Conservation (phyloP, 768 basidiomycete genomes). For the Hydnomerulius pinastri region DNA sequence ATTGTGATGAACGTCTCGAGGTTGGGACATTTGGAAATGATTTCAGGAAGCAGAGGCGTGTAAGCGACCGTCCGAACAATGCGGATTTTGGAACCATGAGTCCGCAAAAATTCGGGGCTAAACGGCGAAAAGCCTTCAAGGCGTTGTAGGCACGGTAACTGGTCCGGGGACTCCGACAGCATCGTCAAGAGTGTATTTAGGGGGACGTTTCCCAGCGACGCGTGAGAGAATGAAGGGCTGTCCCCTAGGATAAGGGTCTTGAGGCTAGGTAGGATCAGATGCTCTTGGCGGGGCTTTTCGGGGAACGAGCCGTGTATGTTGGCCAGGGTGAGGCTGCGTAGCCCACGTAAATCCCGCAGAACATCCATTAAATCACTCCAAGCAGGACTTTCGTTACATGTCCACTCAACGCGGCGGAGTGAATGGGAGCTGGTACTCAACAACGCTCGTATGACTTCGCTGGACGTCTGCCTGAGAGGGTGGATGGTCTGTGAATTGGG, state of each 20-base stretch:
- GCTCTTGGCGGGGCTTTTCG: slow-evolving; percentile 20
- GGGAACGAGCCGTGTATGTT: slow-evolving; percentile 39
- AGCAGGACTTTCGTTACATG: slow-evolving; percentile 43
- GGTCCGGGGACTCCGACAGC: slow-evolving; percentile 33
- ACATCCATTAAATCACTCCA: slow-evolving; percentile 41
- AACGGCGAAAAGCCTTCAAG: slow-evolving; percentile 47
- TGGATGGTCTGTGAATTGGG: slow-evolving; percentile 20
- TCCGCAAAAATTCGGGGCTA: slow-evolving; percentile 40
- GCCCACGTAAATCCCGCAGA: slow-evolving; percentile 33
- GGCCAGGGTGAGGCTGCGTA: slow-evolving; percentile 43
- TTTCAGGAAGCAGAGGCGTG: slow-evolving; percentile 35
- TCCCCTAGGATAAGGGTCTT: slow-evolving; percentile 44
- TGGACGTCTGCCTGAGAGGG: slow-evolving; percentile 28
- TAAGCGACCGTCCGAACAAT: slow-evolving; percentile 39
- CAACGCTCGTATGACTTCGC: slow-evolving; percentile 37
- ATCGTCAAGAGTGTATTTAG: slow-evolving; percentile 44
- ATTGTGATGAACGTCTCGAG: slow-evolving; percentile 43
- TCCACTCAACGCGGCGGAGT: slow-evolving; percentile 49
- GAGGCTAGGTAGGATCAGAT: slow-evolving; percentile 37
- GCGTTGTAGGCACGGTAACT: slow-evolving; percentile 42
- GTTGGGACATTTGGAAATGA: slow-evolving; percentile 41
- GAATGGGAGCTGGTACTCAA: slow-evolving; percentile 32
- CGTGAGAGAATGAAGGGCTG: slow-evolving; percentile 32
- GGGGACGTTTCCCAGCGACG: slow-evolving; percentile 34
- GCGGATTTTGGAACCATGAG: slow-evolving; percentile 45